Base-by-base conservation (phyloP, 2,329 filamentous ascomycete genomes). In the Stemphylium lycopersici region DNA sequence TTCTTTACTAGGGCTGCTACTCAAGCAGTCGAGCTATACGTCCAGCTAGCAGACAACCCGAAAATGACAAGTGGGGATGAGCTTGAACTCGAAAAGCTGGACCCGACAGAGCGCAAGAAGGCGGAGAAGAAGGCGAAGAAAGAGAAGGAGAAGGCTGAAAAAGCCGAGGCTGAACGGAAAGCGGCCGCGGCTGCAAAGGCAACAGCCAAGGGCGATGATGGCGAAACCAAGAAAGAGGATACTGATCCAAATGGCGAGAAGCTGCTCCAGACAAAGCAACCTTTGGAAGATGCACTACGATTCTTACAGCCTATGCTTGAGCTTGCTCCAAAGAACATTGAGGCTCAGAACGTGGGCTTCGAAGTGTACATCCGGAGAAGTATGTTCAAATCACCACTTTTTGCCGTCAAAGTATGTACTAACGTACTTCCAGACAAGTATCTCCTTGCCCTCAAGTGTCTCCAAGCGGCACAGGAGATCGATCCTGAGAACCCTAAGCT, bases 51-150 rank as follows among this genome's bases (percentile, higher is more conserved):
- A 58, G 93, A 97, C 66, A 85, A 89, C 59, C 90, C 89, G 0
- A 79, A 87, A 50, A 78, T 87, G 12, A 79, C 81, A 0, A 88
- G 90, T 1, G 78, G 85, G 26, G 87, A 87, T 60, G 79, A 78
- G 2, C 83, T 87, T 8, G 85, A 86, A 55, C 79, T 78, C 16
- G 76, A 77, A 6, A 77, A 77, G 15, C 71, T 78, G 55, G 79
- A 83, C 38, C 77, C 86, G 1, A 80, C 85, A 16, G 91, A 93
- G 66, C 86, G 85, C 63, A 96, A 93, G 80, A 96, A 93, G 80
- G 91, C 90, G 0, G 83, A 89, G 24, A 96, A 96, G 80, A 96
- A 96, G 79, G 90, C 91, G 0, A 91, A 89, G 77, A 95, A 90
- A 73, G 91, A 93, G 66, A 86, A 73, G 36, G 68, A 75, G 47